These are phyloP conservation scores for Juglanconis oblonga DNA, from an alignment of 2,329 filamentous ascomycete species.

Conservation along the genomic window DNA sequence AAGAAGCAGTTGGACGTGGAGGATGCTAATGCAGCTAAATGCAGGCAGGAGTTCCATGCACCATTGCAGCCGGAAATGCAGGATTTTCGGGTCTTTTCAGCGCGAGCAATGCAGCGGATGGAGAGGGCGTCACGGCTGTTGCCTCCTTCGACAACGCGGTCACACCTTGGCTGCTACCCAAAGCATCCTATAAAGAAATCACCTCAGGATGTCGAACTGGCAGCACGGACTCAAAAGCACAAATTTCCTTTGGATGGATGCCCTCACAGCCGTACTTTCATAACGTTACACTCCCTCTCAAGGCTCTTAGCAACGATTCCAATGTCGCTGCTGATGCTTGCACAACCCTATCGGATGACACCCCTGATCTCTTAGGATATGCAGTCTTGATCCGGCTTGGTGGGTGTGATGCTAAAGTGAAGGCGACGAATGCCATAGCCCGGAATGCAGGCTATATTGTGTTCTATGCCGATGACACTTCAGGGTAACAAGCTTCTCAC, in stretches of 20 bases:
- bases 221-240: background rate
- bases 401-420: slow-evolving; percentile 24
- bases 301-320: slow-evolving; percentile 30
- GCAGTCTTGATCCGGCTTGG: slow-evolving; percentile 39
- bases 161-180: slow-evolving; percentile 19
- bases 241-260: slow-evolving; percentile 16
- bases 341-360: slow-evolving; percentile 33
- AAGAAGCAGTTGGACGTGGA: too few species aligned
- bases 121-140: slow-evolving; percentile 23
- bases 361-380: slow-evolving; percentile 36
- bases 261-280: slow-evolving; percentile 15
- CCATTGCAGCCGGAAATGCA: slow-evolving; percentile 27
- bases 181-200: slow-evolving; percentile 18
- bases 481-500: background rate
- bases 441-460: slow-evolving; percentile 33
- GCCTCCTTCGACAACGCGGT: slow-evolving; percentile 24
- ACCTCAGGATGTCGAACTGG: slow-evolving; percentile 1
- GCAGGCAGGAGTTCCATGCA: slow-evolving; percentile 25
- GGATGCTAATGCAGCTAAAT: too few species aligned
- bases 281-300: slow-evolving; percentile 23
- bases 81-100: slow-evolving; percentile 24
- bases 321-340: slow-evolving; percentile 32
- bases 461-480: slow-evolving; percentile 10
- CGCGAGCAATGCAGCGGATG: slow-evolving; percentile 24
- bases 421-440: slow-evolving; percentile 37